Evolutionary conservation across 2,329 filamentous ascomycete genomes (phyloP).

Genomic region (Aureobasidium sp.): DNA sequence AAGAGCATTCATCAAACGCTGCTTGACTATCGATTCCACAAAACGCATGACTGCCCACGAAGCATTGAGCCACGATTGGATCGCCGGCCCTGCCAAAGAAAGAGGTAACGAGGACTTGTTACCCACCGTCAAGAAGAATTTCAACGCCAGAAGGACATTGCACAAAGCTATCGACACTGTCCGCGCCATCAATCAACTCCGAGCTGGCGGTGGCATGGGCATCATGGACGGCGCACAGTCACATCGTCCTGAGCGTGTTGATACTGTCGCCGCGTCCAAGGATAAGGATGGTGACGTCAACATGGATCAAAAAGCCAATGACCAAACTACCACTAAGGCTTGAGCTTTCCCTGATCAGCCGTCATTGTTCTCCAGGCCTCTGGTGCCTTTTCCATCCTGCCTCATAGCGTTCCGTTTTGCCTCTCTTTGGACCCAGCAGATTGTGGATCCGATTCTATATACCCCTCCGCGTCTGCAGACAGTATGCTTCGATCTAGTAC

Average conservation of each 20-base stretch:
- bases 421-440: neutral
- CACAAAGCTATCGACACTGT: conserved; percentile 64
- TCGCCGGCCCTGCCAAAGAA: conserved; percentile 49
- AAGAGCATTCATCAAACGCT: conserved; percentile 86
- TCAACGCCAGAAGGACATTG: conserved; percentile 58
- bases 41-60: conserved; percentile 87
- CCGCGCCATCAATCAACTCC: conserved; percentile 59
- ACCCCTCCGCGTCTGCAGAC: conserved; percentile 10
- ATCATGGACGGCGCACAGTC: conserved; percentile 58
- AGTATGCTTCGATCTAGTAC: neutral
- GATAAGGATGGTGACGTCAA: conserved; percentile 25
- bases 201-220: conserved; percentile 49
- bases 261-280: conserved; percentile 22
- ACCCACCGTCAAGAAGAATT: conserved; percentile 63
- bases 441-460: conserved; percentile 1
- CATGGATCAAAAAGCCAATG: conserved; percentile 32
- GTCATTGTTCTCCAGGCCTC: neutral
- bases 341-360: neutral
- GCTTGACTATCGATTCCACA: conserved; percentile 81
- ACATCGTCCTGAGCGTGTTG: conserved; percentile 42
- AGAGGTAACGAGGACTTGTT: conserved; percentile 48
- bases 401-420: neutral
- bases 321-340: neutral
- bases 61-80: conserved; percentile 59
- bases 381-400: neutral